Evolutionary conservation across 371 early-diverging fungal species (phyloP), one percentile per base, ranked within the genome.

Genomic region (Actinomucor elegans): DNA sequence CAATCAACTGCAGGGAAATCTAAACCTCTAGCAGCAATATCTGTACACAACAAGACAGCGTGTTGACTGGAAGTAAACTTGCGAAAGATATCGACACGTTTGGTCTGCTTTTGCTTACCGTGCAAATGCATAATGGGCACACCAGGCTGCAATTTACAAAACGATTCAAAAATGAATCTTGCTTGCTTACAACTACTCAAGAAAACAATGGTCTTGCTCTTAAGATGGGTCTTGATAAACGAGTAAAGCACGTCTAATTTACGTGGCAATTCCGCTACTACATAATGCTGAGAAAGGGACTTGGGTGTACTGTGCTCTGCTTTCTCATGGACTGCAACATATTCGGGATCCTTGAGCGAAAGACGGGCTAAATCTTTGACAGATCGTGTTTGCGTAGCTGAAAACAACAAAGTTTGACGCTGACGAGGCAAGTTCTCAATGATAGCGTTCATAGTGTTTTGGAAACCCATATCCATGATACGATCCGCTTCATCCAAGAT

Each of bases 401-500:
- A 96, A 56, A 98, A 98, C 47, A 98, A 66, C 61, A 97, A 76
- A 2, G 98, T 98, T 57, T 96, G 96, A 21, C 98, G 77, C 23
- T 88, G 71, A 24, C 63, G 78, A 14, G 97, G 97, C 58, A 98
- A 64, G 60, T 94, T 92, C 29, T 85, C 95, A 10, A 98, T 75
- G 59, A 99, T 97, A 26, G 97, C 95, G 57, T 97, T 95, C 54
- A 99, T 61, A 0, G 93, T 89, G 65, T 90, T 92, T 59, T 91
- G 89, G 75, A 99, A 99, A 27, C 99, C 99, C 84, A 94, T 77
- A 65, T 96, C 96, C 81, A 92, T 73, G 60, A 92, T 84, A 41
- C 97, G 85, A 77, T 99, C 99, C 0, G 99, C 99, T 76, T 99
- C 99, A 73, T 99, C 99, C 60, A 99, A 71, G 1, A 99, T 92